phyloP scores from a whole-genome alignment of 2,329 filamentous ascomycete species.

The Chlorencoelia australis region DNA sequence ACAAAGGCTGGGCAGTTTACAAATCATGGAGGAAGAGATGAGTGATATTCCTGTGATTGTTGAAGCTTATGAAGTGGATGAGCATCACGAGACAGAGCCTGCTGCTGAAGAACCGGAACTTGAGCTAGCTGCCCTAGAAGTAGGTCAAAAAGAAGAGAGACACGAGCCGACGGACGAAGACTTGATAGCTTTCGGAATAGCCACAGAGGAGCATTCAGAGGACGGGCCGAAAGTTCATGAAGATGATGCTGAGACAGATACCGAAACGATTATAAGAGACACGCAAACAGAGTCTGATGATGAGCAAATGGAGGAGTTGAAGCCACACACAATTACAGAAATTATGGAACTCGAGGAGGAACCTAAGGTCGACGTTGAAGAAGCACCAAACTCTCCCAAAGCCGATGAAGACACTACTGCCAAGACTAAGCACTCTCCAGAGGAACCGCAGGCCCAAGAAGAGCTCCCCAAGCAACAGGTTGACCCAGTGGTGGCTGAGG shows the following conservation, averaged over 20 bases:
- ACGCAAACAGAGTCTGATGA: too few relatives aligned
- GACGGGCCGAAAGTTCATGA: too few relatives aligned
- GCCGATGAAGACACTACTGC: not conserved
- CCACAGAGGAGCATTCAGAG: too few relatives aligned
- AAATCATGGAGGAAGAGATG: constrained; percentile 35
- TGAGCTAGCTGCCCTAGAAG: not conserved
- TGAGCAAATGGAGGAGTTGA: too few relatives aligned
- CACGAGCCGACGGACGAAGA: not conserved
- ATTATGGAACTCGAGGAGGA: constrained; percentile 1
- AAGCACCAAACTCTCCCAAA: not conserved
- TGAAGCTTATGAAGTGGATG: constrained; percentile 21
- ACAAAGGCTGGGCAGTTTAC: constrained; percentile 37
- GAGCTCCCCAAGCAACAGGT: not conserved
- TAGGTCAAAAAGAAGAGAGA: not conserved
- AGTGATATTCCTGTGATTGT: constrained; percentile 26
- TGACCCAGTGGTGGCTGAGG: not conserved
- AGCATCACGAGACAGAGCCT: constrained; percentile 10
- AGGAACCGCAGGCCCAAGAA: not conserved
- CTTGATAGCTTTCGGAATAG: too few relatives aligned
- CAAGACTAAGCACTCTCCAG: not conserved
- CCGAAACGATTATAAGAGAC: too few relatives aligned
- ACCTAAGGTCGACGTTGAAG: not conserved
- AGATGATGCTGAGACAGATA: too few relatives aligned
- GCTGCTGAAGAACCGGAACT: not conserved
- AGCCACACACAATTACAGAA: too few relatives aligned